Base-by-base conservation (phyloP, 106 monocot species). In the Dendrobium huoshanense region DNA sequence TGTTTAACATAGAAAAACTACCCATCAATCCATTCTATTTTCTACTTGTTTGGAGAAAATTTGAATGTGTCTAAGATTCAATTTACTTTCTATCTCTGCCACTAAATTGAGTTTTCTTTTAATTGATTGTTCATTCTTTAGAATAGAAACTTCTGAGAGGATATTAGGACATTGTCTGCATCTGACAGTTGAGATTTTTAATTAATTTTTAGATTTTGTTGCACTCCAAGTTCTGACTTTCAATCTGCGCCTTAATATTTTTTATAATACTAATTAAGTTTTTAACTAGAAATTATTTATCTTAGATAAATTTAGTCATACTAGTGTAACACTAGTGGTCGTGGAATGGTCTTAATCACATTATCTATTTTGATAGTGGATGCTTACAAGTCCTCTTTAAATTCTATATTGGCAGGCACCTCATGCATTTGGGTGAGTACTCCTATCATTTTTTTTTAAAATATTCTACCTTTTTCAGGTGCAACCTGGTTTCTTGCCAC, bases 401-500 rank as follows among this genome's bases (percentile, higher is more conserved):
- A 70, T 37, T 15, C 33, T 37, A 70, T 15, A 29, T 70, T 15
- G 70, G 15, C 25, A 25, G 64, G 22, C 16, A 22, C 11, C 24
- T 68, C 70, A 13, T 70, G 70, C 70, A 33, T 29, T 37, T 70
- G 33, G 61, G 8, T 22, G 22, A 22, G 2, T 33, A 4, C 9
- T 42, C 44, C 20, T 20, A 20, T 44, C 74, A 76, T 24, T 25
- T 29, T 25, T 7, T 51, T 15, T 11, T 51, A 76, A 9, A 2
- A 27, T 76, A 51, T 76, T 76, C 49, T 20, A 49, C 5, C 11
- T 17, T 49, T 76, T 78, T 82, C 86, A 96, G 96, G 83, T 96
- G 29, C 72, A 72, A 6, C 85, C 65, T n/a, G 87, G 88, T 76
- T 77, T 79, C 82, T 77, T 91, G 54, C 96, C 93, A 47, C 80